These are phyloP conservation scores for Serendipita sp. DNA, from an alignment of 768 basidiomycete species.

Conservation along the genomic window DNA sequence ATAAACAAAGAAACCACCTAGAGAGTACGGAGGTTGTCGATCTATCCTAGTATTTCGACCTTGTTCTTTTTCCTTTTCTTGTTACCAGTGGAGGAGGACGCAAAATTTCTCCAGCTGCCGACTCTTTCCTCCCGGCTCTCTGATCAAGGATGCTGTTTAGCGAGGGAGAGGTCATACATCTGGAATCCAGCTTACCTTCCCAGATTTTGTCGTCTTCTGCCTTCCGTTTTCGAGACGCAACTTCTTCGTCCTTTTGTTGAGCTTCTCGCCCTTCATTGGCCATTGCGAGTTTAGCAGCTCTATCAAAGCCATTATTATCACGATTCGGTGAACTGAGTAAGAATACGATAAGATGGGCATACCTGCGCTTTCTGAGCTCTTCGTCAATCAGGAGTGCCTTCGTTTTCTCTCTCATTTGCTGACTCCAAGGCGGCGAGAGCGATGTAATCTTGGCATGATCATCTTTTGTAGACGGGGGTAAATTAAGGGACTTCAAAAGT, in stretches of 20 bases:
- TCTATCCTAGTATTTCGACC: constrained; percentile 43
- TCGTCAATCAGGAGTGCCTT: constrained; percentile 85
- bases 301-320: constrained; percentile 18
- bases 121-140: constrained; percentile 68
- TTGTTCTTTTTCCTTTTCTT: constrained; percentile 75
- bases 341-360: constrained; percentile 17
- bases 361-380: constrained; percentile 74
- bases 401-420: constrained; percentile 48
- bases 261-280: constrained; percentile 88
- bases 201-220: constrained; percentile 74
- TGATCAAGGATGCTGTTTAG: constrained; percentile 15
- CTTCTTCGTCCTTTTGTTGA: constrained; percentile 82
- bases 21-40: background rate
- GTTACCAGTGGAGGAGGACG: constrained; percentile 20
- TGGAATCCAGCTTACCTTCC: constrained; percentile 47
- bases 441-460: constrained; percentile 40
- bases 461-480: constrained; percentile 44
- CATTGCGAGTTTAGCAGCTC: constrained; percentile 77
- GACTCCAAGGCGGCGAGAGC: constrained; percentile 47
- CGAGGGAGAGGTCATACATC: background rate
- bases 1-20: background rate
- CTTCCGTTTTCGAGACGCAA: constrained; percentile 62
- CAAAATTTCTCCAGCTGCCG: constrained; percentile 67
- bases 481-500: constrained; percentile 44
- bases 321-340: background rate